phyloP scores from a whole-genome alignment of 2,329 filamentous ascomycete species.

The Dothideomycetes sp. region DNA sequence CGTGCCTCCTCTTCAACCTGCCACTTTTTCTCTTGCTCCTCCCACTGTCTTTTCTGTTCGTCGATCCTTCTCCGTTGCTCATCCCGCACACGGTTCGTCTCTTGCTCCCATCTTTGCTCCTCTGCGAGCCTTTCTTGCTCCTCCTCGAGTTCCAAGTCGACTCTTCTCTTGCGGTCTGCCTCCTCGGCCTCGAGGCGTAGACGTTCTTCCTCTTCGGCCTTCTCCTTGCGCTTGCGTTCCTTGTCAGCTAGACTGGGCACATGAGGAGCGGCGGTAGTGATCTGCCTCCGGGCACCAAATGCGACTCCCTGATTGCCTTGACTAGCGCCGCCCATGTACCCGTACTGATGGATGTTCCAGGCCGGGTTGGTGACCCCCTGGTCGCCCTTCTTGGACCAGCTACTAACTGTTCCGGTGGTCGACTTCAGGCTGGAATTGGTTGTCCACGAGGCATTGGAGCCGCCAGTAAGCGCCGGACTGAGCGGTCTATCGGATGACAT shows the following conservation, averaged over 20 bases:
- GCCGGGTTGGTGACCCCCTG: constrained; percentile 74
- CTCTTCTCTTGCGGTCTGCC: constrained; percentile 35
- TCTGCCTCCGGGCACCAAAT: constrained; percentile 85
- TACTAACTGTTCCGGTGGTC: constrained; percentile 54
- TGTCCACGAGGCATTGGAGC: constrained; percentile 47
- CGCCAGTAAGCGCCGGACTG: constrained; percentile 36
- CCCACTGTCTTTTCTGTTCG: constrained; percentile 62
- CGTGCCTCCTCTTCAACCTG: constrained; percentile 63
- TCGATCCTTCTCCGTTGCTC: constrained; percentile 49
- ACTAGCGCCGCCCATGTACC: constrained; percentile 94
- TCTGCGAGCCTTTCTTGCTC: constrained; percentile 51
- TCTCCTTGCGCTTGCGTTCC: constrained; percentile 54
- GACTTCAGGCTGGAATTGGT: constrained; percentile 36
- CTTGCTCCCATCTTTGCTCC: constrained; percentile 55
- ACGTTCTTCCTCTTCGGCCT: constrained; percentile 44
- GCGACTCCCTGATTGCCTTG: constrained; percentile 91
- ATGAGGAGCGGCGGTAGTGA: constrained; percentile 68
- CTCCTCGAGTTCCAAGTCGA: constrained; percentile 53
- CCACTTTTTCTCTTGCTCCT: constrained; percentile 68
- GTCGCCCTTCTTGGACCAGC: constrained; percentile 80
- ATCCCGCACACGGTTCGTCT: constrained; percentile 49
- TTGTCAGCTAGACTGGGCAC: constrained; percentile 80
- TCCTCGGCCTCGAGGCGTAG: constrained; percentile 39
- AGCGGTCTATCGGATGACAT: constrained; percentile 24
- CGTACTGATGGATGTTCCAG: constrained; percentile 98